A percentile compares a stretch with the other conserved stretches of the same genome.
Evolutionary conservation across 1,284 basidiomycete genomes (phyloP).

Genomic region (Apiotrichum mycotoxinovorans): DNA sequence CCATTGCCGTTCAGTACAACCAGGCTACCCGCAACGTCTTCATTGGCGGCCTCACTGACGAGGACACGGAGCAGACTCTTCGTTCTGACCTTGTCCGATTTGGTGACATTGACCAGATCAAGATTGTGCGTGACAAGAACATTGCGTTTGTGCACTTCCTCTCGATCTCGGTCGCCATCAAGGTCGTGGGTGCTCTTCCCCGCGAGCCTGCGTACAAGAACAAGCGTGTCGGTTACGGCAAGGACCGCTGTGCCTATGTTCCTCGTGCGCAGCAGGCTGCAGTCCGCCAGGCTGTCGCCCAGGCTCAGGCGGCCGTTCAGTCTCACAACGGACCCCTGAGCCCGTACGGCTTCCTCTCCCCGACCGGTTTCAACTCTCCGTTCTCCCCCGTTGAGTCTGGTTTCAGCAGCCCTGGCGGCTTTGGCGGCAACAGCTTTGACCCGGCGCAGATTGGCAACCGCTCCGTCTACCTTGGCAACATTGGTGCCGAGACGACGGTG

Average conservation of each 20-base stretch:
- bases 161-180: slow-evolving; percentile 84
- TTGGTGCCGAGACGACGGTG: slow-evolving; percentile 84
- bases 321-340: slow-evolving; percentile 41
- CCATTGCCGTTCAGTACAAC: slow-evolving; percentile 78
- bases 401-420: slow-evolving; percentile 15
- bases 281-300: slow-evolving; percentile 55
- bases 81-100: slow-evolving; percentile 78
- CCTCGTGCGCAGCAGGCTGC: slow-evolving; percentile 52
- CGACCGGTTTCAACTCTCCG: slow-evolving; percentile 24
- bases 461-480: slow-evolving; percentile 88
- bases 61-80: slow-evolving; percentile 80
- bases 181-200: slow-evolving; percentile 85
- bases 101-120: slow-evolving; percentile 95
- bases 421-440: slow-evolving; percentile 23
- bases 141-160: slow-evolving; percentile 96
- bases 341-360: slow-evolving; percentile 26
- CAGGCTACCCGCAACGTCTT: slow-evolving; percentile 93
- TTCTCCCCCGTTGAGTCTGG: slow-evolving; percentile 2
- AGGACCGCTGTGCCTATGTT: slow-evolving; percentile 85
- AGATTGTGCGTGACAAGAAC: slow-evolving; percentile 95
- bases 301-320: slow-evolving; percentile 55
- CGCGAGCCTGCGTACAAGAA: slow-evolving; percentile 87
- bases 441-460: slow-evolving; percentile 56
- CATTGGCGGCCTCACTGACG: slow-evolving; percentile 82
- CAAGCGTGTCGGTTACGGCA: slow-evolving; percentile 90